Percentiles rank a stretch among this genome's conserved stretches.
phyloP scores from a whole-genome alignment of 345 rosid species.

The Aethionema arabicum region DNA sequence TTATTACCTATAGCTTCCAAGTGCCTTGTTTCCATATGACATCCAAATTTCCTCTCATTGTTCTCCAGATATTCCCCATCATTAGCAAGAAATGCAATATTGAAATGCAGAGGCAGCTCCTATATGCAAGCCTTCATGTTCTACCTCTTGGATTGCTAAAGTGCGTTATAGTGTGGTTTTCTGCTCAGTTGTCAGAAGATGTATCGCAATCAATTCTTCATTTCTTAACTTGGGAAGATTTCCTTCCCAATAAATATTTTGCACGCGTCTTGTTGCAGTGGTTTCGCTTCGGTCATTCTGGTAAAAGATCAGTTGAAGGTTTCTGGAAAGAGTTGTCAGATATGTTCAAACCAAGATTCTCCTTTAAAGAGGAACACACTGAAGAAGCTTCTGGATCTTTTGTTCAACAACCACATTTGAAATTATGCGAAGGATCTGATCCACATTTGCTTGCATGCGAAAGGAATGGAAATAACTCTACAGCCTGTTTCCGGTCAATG shows the following conservation, averaged over 20 bases:
- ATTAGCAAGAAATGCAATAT: constrained; percentile 46
- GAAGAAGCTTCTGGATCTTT: constrained; percentile 41
- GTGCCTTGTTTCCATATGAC: background rate
- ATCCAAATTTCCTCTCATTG: constrained; percentile 3
- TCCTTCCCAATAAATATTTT: constrained; percentile 43
- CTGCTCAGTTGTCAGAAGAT: constrained; percentile 53
- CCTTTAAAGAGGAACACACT: constrained; percentile 34
- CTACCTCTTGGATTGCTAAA: constrained; percentile 74
- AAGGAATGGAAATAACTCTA: constrained; percentile 28
- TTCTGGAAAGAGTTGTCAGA: constrained; percentile 52
- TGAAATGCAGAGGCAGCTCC: constrained; percentile 55
- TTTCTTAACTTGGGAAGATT: constrained; percentile 38
- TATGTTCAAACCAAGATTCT: constrained; percentile 44
- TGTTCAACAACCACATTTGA: constrained; percentile 25
- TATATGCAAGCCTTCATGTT: constrained; percentile 51
- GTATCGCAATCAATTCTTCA: constrained; percentile 50
- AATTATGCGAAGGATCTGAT: constrained; percentile 9
- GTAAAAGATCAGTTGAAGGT: constrained; percentile 51
- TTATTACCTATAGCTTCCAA: background rate
- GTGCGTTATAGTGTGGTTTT: constrained; percentile 70
- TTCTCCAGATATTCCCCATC: constrained; percentile 53
- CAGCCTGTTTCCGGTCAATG: constrained; percentile 29
- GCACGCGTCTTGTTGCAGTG: constrained; percentile 56
- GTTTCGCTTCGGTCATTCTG: constrained; percentile 56
- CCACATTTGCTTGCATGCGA: constrained; percentile 22